Percentiles rank a stretch among this genome's conserved stretches.
Evolutionary conservation across 495 filamentous ascomycete species (phyloP).

Genomic region (Clavariopsis aquatica): DNA sequence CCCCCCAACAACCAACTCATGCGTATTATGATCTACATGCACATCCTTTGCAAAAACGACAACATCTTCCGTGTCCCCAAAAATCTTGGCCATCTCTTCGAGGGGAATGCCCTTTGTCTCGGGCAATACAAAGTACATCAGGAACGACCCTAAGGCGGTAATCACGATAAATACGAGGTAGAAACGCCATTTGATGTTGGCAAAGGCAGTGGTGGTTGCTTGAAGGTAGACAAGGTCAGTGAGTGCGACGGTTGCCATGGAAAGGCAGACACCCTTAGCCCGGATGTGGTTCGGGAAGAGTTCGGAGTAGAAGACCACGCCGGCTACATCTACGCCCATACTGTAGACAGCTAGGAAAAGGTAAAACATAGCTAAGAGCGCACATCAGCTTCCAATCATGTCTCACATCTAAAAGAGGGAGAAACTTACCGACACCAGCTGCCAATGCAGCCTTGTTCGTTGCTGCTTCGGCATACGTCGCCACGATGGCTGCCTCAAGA

Average conservation of each 20-base stretch:
- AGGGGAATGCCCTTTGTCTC: slow-evolving; percentile 53
- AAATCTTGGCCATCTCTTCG: slow-evolving; percentile 42
- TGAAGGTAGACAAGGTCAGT: slow-evolving; percentile 35
- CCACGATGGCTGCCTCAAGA: slow-evolving; percentile 38
- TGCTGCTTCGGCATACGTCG: slow-evolving; percentile 26
- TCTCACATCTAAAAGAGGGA: slow-evolving; percentile 3
- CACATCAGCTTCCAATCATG: no score
- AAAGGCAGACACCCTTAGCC: slow-evolving; percentile 64
- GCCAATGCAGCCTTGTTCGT: slow-evolving; percentile 32
- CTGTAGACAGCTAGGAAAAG: slow-evolving; percentile 35
- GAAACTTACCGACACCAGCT: slow-evolving; percentile 31
- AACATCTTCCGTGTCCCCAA: slow-evolving; percentile 38
- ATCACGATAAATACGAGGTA: slow-evolving; percentile 50
- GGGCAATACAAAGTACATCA: slow-evolving; percentile 58
- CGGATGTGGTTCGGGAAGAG: slow-evolving; percentile 65
- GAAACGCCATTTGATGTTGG: slow-evolving; percentile 57
- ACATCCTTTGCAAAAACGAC: slow-evolving; percentile 30
- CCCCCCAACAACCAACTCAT: slow-evolving; percentile 26
- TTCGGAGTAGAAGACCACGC: slow-evolving; percentile 50
- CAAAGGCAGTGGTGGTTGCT: slow-evolving; percentile 45
- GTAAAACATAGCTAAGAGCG: slow-evolving; percentile 21
- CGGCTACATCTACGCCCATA: slow-evolving; percentile 38
- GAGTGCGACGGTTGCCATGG: slow-evolving; percentile 64
- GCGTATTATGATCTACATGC: slow-evolving; percentile 34
- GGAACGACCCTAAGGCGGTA: slow-evolving; percentile 55